phyloP scores from a whole-genome alignment of 129 eudicot genomes.

The Lonicera japonica region DNA sequence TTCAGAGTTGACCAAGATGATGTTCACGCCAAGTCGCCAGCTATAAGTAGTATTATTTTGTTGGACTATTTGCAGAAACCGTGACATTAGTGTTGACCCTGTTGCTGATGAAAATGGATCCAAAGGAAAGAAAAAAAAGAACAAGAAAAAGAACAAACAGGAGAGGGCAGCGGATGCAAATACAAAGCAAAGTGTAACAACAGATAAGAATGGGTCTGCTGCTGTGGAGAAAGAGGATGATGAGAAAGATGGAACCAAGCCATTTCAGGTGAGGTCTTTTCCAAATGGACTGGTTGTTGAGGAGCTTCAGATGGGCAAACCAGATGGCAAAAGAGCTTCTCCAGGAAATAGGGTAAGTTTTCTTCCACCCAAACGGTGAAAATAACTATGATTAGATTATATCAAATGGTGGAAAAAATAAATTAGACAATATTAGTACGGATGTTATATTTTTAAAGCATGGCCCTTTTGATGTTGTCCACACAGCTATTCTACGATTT shows the following conservation, averaged over 20 bases:
- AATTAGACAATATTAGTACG: no score
- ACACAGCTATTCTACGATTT: no score
- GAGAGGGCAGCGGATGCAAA: conserved; percentile 23
- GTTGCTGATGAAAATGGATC: conserved; percentile 13
- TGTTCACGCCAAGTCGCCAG: no score
- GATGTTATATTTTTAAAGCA: no score
- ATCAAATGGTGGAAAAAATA: no score
- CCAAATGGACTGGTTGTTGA: conserved; percentile 80
- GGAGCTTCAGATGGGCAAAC: conserved; percentile 83
- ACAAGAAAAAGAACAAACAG: conserved; percentile 46
- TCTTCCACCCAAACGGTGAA: neutral
- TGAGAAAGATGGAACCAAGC: conserved; percentile 36
- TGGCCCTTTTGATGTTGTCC: no score
- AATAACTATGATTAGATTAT: no score
- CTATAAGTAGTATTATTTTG: no score
- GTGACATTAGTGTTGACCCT: neutral
- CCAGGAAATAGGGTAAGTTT: conserved; percentile 68
- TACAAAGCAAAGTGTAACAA: conserved; percentile 9
- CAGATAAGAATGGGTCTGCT: conserved; percentile 22
- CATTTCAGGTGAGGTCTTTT: conserved; percentile 60
- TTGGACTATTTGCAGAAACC: conserved; percentile 12
- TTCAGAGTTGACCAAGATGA: neutral
- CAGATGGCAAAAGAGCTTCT: conserved; percentile 84
- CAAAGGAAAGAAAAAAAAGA: conserved; percentile 38
- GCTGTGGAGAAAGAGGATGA: conserved; percentile 15